Evolutionary conservation across 108 stramenopile species (phyloP).

Genomic region (Seminavis robusta): DNA sequence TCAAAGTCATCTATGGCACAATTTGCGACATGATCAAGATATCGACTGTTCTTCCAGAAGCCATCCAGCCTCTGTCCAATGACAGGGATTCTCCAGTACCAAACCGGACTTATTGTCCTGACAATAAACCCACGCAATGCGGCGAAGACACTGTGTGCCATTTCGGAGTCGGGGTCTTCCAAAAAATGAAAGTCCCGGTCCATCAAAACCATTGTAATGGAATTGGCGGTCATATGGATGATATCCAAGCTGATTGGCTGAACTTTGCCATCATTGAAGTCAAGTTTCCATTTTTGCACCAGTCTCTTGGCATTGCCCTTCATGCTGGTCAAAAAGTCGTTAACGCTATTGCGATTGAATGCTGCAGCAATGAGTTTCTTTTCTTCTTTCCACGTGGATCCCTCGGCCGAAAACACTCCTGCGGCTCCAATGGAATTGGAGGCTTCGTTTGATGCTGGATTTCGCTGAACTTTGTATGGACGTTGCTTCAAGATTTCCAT

Average conservation of each 20-base stretch:
- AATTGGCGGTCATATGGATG: conserved; percentile 5
- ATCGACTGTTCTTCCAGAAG: not conserved
- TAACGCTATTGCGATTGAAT: conserved; percentile 19
- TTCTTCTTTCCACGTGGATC: conserved; percentile 20
- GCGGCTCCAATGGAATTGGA: conserved; percentile 1
- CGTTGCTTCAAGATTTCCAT: conserved; percentile 5
- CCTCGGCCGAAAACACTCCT: conserved; percentile 29
- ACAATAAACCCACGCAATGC: not conserved
- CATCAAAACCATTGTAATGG: conserved; percentile 13
- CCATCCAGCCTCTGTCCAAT: conserved; percentile 35
- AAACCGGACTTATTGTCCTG: conserved; percentile 11
- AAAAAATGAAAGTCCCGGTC: conserved; percentile 15
- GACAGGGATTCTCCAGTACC: conserved; percentile 27
- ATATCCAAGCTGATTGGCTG: conserved; percentile 4
- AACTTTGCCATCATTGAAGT: not conserved
- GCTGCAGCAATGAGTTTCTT: conserved; percentile 20
- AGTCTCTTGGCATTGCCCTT: conserved; percentile 11
- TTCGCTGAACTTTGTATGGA: conserved; percentile 5
- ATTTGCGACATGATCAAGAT: not conserved
- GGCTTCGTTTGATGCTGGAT: not conserved
- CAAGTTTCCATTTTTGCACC: conserved; percentile 9
- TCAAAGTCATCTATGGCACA: conserved; percentile 1
- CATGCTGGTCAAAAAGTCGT: conserved; percentile 1
- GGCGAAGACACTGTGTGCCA: not conserved
- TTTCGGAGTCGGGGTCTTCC: not conserved